Evolutionary conservation across 768 basidiomycete species (phyloP), one percentile per base, ranked within the genome.

Genomic region (Pisolithus albus): DNA sequence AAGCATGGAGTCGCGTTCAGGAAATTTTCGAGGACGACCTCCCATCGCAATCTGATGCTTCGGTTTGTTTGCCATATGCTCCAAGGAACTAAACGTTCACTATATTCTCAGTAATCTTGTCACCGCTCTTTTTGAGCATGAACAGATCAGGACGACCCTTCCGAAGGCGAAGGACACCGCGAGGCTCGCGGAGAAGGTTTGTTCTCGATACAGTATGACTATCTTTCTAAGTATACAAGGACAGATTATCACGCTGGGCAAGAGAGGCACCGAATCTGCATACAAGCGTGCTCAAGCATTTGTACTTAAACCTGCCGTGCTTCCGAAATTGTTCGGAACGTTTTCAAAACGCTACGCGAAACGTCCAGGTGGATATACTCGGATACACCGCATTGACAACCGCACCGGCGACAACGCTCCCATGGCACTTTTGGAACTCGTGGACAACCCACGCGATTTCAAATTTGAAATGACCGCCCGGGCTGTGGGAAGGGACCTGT

Each of bases 1-100:
- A 92, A 95, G 75, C 93, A 97, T 82, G 91, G 92, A 38, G 77
- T 91, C 50, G 89, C 90, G 18, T 90, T 92, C 69, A 82, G 92
- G 64, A 95, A 94, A 64, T 83, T 96, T 65, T 89, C 88, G 64
- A 81, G 94, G 71, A 87, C 90, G 18, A 85, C 91, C 50, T 88
- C 92, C 10, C 95, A 98, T 65, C 78, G 95, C 60, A 87, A 86
- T 75, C 77, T 96, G 50, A 92, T 98, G 86, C 75, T 98, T 50
- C 78, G 95, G 92, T 94, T 60, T 52, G 77, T 50, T 23, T 13
- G 15, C 10, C 15, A 37, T 23, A 7, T 16, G 21, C 1, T 21
- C 4, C 3, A 1, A 28, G 26, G 13, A 2, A 24, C 19, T 19
- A 11, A 52, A 56, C 19, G 47, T 50, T 63, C 47, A 56, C n/a